Evolutionary conservation across 2,329 filamentous ascomycete genomes (phyloP), one percentile per base, ranked within the genome.

Genomic region (Sclerotinia nivalis): DNA sequence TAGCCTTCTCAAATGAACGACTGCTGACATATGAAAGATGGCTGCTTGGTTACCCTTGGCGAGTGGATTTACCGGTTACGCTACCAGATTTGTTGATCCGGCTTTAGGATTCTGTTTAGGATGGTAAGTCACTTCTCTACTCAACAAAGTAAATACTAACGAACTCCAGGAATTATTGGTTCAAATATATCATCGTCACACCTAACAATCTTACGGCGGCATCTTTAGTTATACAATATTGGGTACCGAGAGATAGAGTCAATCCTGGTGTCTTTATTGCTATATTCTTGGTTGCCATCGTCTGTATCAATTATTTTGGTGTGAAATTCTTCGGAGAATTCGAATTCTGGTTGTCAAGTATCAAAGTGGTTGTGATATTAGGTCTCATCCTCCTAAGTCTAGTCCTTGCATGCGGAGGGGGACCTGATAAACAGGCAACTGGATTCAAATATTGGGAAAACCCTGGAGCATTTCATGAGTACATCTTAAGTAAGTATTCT

Each of bases 131-230:
- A n/a, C 1, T 9, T 37, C 22, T 13, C 61, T 45, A 37, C n/a
- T 31, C 34, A 54, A 50, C 22, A 45, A 22, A 45, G 34, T 22
- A 55, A 47, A 20, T 54, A 18, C 54, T 69, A 15, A 28, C 18
- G 22, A 72, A 70, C 71, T 10, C 74, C 25, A 64, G 75, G 75
- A 76, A 74, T 66, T 77, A 77, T 64, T 78, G 74, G 75, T 77
- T 75, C 66, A 76, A 75, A 87, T 96, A 96, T 79, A 92, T 96
- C 78, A 94, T 96, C 76, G 86, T 92, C 64, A 93, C 91, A 1
- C 92, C 93, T 1, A 96, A 96, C 77, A 92, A 96, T 78, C 83
- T 96, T 52, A 96, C 92, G 0, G 93, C 93, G 40, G 88, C 86
- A n/a, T 87, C 91, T 7, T 81, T 96, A 50, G 91, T 95, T 70